These are phyloP conservation scores for Cornus suecica DNA, from an alignment of 148 eudicot genomes.

Conservation along the genomic window DNA sequence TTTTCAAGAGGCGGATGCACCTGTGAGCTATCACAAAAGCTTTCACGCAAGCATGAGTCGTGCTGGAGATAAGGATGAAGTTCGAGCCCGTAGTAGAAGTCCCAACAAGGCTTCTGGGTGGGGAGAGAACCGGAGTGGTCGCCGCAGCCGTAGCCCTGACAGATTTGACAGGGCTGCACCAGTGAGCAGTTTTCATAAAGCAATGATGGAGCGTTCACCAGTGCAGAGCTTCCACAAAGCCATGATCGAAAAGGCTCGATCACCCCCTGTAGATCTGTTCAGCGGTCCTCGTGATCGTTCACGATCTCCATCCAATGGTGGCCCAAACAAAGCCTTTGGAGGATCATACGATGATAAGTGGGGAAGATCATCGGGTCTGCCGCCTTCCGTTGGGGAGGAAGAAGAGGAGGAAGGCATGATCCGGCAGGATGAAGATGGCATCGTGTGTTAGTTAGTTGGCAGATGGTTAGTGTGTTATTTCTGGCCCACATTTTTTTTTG, in stretches of 20 bases:
- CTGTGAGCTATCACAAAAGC: conserved; percentile 43
- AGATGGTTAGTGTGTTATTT: background rate
- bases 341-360: background rate
- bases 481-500: too few species aligned
- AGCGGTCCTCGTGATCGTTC: background rate
- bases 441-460: too few species aligned
- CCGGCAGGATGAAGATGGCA: conserved; percentile 1
- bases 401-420: conserved; percentile 20
- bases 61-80: conserved; percentile 5
- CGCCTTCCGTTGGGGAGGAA: conserved; percentile 15
- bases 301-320: background rate
- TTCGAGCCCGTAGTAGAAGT: background rate
- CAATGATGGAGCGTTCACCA: conserved; percentile 53
- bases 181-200: conserved; percentile 51
- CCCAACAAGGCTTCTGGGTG: conserved; percentile 29
- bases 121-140: conserved; percentile 29
- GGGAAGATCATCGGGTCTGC: conserved; percentile 5
- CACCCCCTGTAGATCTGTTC: background rate
- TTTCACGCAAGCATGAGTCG: conserved; percentile 32
- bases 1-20: conserved; percentile 25
- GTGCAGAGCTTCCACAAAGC: conserved; percentile 42
- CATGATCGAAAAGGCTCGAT: conserved; percentile 42
- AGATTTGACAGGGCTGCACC: conserved; percentile 37
- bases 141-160: conserved; percentile 47
- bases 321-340: background rate